A percentile compares a stretch with the other conserved stretches of the same genome.
Evolutionary conservation across 2,329 filamentous ascomycete species (phyloP).

Genomic region (Aspergillus ibericus): DNA sequence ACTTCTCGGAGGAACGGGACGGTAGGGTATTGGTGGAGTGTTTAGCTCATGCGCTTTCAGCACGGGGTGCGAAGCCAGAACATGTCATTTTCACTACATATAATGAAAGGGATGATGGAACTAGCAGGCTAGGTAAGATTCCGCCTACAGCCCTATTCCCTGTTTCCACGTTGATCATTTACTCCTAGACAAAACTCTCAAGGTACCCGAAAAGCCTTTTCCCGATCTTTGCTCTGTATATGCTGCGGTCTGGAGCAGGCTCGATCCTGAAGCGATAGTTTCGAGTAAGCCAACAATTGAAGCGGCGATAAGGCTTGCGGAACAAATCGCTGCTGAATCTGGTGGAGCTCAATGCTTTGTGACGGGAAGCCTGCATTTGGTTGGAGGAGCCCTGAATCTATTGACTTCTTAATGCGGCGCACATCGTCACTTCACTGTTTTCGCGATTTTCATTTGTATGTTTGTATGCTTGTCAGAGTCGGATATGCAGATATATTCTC

Average conservation of each 20-base stretch:
- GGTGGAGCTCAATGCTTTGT: conserved; percentile 25
- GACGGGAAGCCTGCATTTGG: conserved; percentile 28
- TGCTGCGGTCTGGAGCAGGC: conserved; percentile 23
- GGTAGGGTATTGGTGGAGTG: conserved; percentile 18
- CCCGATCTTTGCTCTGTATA: conserved; percentile 24
- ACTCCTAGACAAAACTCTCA: conserved; percentile 19
- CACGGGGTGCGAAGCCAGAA: conserved; percentile 17
- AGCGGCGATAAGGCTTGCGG: conserved; percentile 26
- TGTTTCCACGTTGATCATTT: not conserved
- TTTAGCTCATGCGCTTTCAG: conserved; percentile 21
- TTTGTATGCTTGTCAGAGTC: not conserved
- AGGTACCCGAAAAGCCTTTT: conserved; percentile 18
- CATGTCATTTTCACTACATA: conserved; percentile 36
- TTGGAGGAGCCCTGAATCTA: conserved; percentile 22
- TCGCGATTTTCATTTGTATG: not conserved
- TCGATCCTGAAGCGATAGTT: conserved; percentile 16
- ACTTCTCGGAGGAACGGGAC: conserved; percentile 31
- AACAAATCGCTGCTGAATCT: conserved; percentile 13
- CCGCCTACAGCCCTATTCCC: not conserved
- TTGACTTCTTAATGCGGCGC: not conserved
- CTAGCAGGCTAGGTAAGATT: conserved; percentile 16
- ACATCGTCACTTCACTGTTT: not conserved
- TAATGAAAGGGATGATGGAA: conserved; percentile 24
- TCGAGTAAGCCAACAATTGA: conserved; percentile 28
- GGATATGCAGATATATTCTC: not conserved